phyloP scores from a whole-genome alignment of 192 early-diverging fungal genomes.

The Entomortierella chlamydospora region DNA sequence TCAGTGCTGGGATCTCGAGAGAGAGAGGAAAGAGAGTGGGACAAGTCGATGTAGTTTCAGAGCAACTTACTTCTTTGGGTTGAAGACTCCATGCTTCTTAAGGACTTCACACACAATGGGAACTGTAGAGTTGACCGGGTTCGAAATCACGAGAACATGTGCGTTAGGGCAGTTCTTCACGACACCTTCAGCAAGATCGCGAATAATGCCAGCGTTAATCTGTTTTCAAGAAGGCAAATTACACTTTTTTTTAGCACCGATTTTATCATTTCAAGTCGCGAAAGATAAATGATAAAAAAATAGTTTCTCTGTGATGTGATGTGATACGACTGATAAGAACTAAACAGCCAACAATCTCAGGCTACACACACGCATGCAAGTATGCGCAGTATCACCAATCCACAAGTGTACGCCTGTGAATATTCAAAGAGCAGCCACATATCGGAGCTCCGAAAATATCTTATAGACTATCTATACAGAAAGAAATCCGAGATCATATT shows the following conservation, averaged over 20 bases:
- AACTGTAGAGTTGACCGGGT: constrained; percentile 98
- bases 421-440: too few species aligned
- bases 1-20: too few species aligned
- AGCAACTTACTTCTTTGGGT: constrained; percentile 70
- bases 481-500: too few species aligned
- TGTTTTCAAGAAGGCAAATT: constrained; percentile 44
- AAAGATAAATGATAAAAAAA: neutral
- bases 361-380: too few species aligned
- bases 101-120: constrained; percentile 93
- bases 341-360: neutral
- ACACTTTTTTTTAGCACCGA: too few species aligned
- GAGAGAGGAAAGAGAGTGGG: too few species aligned
- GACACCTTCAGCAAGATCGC: constrained; percentile 81
- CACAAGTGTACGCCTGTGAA: too few species aligned
- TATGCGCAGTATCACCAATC: too few species aligned
- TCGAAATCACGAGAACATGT: constrained; percentile 88
- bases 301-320: neutral
- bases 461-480: too few species aligned
- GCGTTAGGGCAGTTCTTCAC: constrained; percentile 85
- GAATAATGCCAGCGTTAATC: constrained; percentile 95
- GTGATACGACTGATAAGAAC: neutral
- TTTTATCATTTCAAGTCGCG: too few species aligned
- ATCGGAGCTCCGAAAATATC: neutral
- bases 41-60: too few species aligned
- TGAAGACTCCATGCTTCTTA: constrained; percentile 88